Evolutionary conservation across 148 eudicot species (phyloP).

Genomic region (Amaranthus cruentus): DNA sequence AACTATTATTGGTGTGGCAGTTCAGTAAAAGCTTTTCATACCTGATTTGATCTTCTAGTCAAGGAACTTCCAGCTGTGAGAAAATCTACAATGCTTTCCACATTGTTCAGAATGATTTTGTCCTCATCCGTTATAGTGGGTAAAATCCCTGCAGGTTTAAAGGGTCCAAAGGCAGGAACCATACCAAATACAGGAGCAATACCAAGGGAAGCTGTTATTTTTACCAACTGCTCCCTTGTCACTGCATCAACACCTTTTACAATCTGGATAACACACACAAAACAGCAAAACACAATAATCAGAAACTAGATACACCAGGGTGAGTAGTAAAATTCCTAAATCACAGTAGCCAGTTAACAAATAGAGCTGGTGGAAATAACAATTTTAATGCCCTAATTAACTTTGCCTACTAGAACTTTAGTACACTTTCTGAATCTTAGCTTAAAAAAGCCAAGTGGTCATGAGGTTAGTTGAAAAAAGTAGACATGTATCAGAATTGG

Average conservation of each 20-base stretch:
- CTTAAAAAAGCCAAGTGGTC: not conserved
- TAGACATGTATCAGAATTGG: not conserved
- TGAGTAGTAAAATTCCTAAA: not conserved
- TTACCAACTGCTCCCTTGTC: constrained; percentile 83
- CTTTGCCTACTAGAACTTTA: not conserved
- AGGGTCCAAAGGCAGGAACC: constrained; percentile 69
- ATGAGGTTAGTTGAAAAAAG: not conserved
- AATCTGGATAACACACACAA: constrained; percentile 43
- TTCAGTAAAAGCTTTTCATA: constrained; percentile 15
- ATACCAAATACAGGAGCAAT: constrained; percentile 56
- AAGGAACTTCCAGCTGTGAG: constrained; percentile 70
- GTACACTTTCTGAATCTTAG: not conserved
- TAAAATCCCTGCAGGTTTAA: constrained; percentile 60
- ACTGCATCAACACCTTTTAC: constrained; percentile 98
- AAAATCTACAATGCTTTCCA: constrained; percentile 70
- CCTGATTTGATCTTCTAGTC: constrained; percentile 55
- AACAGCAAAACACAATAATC: not conserved
- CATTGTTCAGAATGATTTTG: constrained; percentile 76
- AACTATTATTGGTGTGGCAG: not conserved
- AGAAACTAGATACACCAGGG: not conserved
- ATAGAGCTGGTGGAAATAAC: not conserved
- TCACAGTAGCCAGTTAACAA: not conserved
- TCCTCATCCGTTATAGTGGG: constrained; percentile 87
- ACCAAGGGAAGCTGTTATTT: constrained; percentile 54
- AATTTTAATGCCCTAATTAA: not conserved